A percentile compares a stretch with the other conserved stretches of the same genome.
Evolutionary conservation across 2,329 filamentous ascomycete genomes (phyloP).

Genomic region (Lomentospora prolificans): DNA sequence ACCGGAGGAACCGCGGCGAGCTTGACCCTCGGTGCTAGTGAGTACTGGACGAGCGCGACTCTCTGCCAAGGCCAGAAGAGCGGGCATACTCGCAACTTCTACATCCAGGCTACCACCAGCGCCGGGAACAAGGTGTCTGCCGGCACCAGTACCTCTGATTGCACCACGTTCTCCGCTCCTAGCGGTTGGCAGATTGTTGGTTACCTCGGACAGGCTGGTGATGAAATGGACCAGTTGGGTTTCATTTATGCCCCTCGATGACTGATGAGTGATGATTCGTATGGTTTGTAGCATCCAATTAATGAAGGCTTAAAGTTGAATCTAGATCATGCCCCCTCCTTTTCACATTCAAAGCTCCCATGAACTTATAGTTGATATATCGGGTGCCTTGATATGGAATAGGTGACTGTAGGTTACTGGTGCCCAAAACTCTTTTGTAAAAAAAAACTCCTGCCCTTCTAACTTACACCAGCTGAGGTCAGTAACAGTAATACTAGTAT

Average conservation of each 20-base stretch:
- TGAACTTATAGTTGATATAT: too few species aligned
- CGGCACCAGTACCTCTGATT: slow-evolving; percentile 37
- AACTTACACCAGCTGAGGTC: too few species aligned
- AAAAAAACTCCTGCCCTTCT: too few species aligned
- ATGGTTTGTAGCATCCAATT: background rate
- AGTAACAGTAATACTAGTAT: too few species aligned
- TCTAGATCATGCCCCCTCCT: background rate
- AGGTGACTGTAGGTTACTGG: too few species aligned
- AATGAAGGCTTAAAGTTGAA: background rate
- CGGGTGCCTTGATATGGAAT: too few species aligned
- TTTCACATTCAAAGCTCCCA: too few species aligned
- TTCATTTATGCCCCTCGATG: slow-evolving; percentile 36
- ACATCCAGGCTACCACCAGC: slow-evolving; percentile 42
- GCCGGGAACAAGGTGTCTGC: slow-evolving; percentile 32
- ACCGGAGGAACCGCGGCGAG: slow-evolving; percentile 33
- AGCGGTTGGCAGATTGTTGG: slow-evolving; percentile 43
- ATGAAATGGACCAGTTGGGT: slow-evolving; percentile 45
- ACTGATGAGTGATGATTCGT: background rate
- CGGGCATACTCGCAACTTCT: slow-evolving; percentile 42
- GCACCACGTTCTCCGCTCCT: slow-evolving; percentile 34
- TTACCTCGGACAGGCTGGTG: slow-evolving; percentile 39
- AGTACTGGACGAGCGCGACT: slow-evolving; percentile 37
- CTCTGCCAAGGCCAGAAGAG: slow-evolving; percentile 41
- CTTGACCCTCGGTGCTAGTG: slow-evolving; percentile 33
- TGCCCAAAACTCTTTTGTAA: too few species aligned